These are phyloP conservation scores for Fusarium algeriense DNA, from an alignment of 2,329 filamentous ascomycete genomes.

Conservation along the genomic window DNA sequence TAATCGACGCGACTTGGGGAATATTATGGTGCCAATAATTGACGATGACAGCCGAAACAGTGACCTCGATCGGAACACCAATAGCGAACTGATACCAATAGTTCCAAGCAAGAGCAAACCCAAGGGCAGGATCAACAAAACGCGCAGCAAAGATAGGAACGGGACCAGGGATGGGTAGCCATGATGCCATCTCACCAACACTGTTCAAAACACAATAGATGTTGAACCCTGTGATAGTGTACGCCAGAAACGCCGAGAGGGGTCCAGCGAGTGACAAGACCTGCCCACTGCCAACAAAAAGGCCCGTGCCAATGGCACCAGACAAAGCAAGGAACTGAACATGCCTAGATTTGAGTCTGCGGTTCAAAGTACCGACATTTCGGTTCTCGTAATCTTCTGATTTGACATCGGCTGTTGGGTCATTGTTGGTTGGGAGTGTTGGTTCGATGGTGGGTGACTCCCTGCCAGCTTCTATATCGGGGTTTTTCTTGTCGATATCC, in stretches of 20 bases:
- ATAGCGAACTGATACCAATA: slow-evolving; percentile 74
- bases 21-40: slow-evolving; percentile 67
- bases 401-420: slow-evolving; percentile 6
- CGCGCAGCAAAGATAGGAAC: slow-evolving; percentile 50
- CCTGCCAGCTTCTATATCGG: slow-evolving; percentile 22
- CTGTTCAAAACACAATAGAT: slow-evolving; percentile 36
- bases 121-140: slow-evolving; percentile 66
- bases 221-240: slow-evolving; percentile 25
- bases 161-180: background rate
- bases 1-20: slow-evolving; percentile 18
- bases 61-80: slow-evolving; percentile 68
- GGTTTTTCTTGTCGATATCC: slow-evolving; percentile 16
- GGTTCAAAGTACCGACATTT: slow-evolving; percentile 32
- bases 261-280: slow-evolving; percentile 25
- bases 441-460: slow-evolving; percentile 22
- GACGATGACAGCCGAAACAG: slow-evolving; percentile 69
- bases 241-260: slow-evolving; percentile 23
- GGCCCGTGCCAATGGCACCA: slow-evolving; percentile 33
- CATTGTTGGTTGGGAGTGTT: slow-evolving; percentile 18
- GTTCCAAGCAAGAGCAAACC: slow-evolving; percentile 63
- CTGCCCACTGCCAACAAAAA: slow-evolving; percentile 26
- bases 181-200: slow-evolving; percentile 52
- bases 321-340: slow-evolving; percentile 69
- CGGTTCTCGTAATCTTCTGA: slow-evolving; percentile 18
- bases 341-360: slow-evolving; percentile 64